Evolutionary conservation across 306 rosid species (phyloP).

Genomic region (Lupinus albus): DNA sequence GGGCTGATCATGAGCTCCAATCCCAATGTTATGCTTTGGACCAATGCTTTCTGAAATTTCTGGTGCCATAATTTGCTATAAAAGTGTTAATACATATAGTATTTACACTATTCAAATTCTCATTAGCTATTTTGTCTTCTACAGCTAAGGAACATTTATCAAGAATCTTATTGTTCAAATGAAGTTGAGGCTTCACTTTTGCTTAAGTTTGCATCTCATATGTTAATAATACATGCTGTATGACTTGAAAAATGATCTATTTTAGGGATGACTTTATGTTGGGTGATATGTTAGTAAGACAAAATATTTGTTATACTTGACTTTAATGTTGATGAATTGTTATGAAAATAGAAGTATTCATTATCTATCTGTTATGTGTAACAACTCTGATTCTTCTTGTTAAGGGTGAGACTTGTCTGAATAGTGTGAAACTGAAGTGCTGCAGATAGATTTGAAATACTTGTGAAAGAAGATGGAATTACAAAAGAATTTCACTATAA

Average conservation of each 20-base stretch:
- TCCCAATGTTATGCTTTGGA: constrained; percentile 49
- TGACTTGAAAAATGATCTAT: constrained; percentile 31
- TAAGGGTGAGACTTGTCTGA: constrained; percentile 21
- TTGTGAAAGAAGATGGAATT: constrained; percentile 39
- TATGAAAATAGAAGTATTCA: constrained; percentile 5
- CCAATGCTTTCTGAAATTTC: constrained; percentile 31
- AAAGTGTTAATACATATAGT: not conserved
- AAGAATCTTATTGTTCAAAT: constrained; percentile 32
- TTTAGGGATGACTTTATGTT: constrained; percentile 3
- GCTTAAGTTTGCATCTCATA: constrained; percentile 34
- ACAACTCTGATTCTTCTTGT: constrained; percentile 10
- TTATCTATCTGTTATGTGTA: not conserved
- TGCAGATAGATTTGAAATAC: constrained; percentile 41
- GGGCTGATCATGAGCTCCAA: constrained; percentile 31
- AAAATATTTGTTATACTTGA: not conserved
- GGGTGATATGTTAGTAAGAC: constrained; percentile 12
- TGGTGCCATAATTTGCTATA: constrained; percentile 21
- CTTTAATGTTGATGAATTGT: not conserved
- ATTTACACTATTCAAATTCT: constrained; percentile 30
- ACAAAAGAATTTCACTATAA: constrained; percentile 56
- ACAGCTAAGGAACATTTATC: constrained; percentile 16
- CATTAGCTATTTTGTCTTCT: constrained; percentile 24
- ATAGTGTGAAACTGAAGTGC: constrained; percentile 5
- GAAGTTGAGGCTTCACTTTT: constrained; percentile 30
- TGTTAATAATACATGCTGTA: constrained; percentile 3